Evolutionary conservation across 2,329 filamentous ascomycete genomes (phyloP).

Genomic region (Fusarium nurragi): DNA sequence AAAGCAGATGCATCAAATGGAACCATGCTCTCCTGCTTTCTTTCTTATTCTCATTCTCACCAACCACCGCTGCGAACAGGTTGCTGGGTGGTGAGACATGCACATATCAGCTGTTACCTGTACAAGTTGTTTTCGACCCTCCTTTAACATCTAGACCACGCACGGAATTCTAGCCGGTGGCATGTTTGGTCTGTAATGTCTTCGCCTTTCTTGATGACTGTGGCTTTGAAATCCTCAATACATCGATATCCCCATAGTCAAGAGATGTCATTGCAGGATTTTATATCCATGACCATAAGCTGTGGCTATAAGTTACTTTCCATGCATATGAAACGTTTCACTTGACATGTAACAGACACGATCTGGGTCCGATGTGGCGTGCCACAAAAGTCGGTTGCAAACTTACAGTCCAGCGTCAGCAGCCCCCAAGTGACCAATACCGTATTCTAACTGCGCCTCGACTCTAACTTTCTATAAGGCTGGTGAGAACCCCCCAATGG

Average conservation of each 20-base stretch:
- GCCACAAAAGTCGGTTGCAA: neutral
- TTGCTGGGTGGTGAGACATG: slow-evolving; percentile 22
- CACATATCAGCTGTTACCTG: slow-evolving; percentile 9
- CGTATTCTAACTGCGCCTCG: slow-evolving; percentile 8
- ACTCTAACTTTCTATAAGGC: neutral
- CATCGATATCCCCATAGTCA: neutral
- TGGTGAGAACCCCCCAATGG: neutral
- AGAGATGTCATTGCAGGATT: neutral
- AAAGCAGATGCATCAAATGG: neutral
- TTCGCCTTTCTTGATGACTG: no score
- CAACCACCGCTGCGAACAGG: slow-evolving; percentile 12
- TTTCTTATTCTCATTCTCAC: neutral
- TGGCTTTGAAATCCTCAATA: neutral
- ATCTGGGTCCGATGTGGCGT: slow-evolving; percentile 3
- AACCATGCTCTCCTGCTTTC: slow-evolving; percentile 5
- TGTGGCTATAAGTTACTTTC: slow-evolving; percentile 15
- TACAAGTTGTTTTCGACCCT: neutral
- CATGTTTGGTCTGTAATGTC: neutral
- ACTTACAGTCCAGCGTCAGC: slow-evolving; percentile 22
- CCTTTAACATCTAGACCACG: slow-evolving; percentile 4
- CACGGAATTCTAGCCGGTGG: slow-evolving; percentile 8
- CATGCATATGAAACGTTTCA: slow-evolving; percentile 33
- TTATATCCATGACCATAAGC: neutral
- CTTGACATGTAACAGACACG: neutral
- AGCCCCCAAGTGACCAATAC: neutral